Conservation (phyloP, 257 asterid genomes). For the Cruciata laevipes region DNA sequence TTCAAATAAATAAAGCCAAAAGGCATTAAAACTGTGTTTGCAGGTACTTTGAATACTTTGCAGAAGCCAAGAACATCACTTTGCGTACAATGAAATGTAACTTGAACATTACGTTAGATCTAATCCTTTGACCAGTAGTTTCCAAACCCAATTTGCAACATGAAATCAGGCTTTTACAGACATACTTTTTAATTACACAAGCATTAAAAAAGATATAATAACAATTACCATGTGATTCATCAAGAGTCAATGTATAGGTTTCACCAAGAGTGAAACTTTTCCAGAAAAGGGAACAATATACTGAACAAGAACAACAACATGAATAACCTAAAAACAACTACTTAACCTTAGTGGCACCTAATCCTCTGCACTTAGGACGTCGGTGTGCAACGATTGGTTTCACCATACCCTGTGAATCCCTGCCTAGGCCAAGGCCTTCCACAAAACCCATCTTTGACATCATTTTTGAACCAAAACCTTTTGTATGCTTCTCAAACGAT, state of each 20-base stretch:
- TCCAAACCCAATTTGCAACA: neutral
- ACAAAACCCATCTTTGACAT: slow-evolving; percentile 92
- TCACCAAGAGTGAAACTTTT: neutral
- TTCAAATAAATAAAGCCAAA: neutral
- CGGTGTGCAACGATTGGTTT: slow-evolving; percentile 65
- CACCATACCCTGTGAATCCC: slow-evolving; percentile 76
- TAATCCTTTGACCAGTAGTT: slow-evolving; percentile 1
- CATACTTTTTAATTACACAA: neutral
- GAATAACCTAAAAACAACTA: neutral
- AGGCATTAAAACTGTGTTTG: neutral
- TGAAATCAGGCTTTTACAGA: neutral
- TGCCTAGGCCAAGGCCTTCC: slow-evolving; percentile 82
- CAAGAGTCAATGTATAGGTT: no score
- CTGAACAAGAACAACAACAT: neutral
- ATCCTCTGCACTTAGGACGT: slow-evolving; percentile 66
- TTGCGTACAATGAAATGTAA: slow-evolving; percentile 22
- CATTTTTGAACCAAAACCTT: slow-evolving; percentile 90
- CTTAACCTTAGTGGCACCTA: slow-evolving; percentile 49
- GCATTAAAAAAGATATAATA: neutral
- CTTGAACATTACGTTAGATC: slow-evolving; percentile 18
- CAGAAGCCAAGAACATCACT: slow-evolving; percentile 10
- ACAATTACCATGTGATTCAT: neutral
- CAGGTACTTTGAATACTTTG: neutral
- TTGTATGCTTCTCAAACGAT: slow-evolving; percentile 80
- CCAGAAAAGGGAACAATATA: neutral